Evolutionary conservation across 1,284 basidiomycete species (phyloP), one percentile per base, ranked within the genome.

Genomic region (Schizophyllum commune): DNA sequence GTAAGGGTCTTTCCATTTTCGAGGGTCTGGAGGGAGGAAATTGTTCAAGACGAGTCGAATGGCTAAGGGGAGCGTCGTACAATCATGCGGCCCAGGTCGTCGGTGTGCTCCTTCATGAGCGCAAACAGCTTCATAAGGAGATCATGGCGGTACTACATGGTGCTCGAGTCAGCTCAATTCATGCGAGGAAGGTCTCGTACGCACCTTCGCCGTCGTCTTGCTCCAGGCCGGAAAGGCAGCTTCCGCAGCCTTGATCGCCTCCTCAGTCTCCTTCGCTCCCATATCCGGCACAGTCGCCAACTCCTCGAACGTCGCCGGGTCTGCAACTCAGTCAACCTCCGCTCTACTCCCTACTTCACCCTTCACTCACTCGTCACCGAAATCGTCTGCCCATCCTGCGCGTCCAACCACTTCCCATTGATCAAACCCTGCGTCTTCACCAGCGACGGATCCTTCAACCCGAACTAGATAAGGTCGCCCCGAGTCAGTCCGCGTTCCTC

Each of bases 1-100:
- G 78, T 75, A 58, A 96, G 77, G 3, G 92, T 81, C 77, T 98
- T 98, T 51, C 95, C 95, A 68, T 98, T 98, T 76, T 98, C 95
- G 64, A 92, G 77, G 5, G 92, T 94, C 90, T 94, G 66, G 60
- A 52, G 17, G 62, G 65, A 60, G 68, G 64, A 60, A 65, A 52
- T 60, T 52, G 56, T 21, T 17, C 62, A 69, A 70, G 68, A 68
- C 64, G 27, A 5, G 68, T 69, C 66, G 65, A 61, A 60, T 55
- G 34, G 60, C 22, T 19, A 27, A n/a, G 56, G 51, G 21, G 54
- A n/a, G 58, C 57, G 52, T 75, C 86, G 66, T 62, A 90, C 90
- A 65, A 95, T 91, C 60, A 96, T 84, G 52, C 85, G 82, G 11
- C 85, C 84, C 39, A 97, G 78, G 70, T 97, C 94, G 53, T 96